Conservation (phyloP, 495 filamentous ascomycete genomes). For the Aspergillus leporis region DNA sequence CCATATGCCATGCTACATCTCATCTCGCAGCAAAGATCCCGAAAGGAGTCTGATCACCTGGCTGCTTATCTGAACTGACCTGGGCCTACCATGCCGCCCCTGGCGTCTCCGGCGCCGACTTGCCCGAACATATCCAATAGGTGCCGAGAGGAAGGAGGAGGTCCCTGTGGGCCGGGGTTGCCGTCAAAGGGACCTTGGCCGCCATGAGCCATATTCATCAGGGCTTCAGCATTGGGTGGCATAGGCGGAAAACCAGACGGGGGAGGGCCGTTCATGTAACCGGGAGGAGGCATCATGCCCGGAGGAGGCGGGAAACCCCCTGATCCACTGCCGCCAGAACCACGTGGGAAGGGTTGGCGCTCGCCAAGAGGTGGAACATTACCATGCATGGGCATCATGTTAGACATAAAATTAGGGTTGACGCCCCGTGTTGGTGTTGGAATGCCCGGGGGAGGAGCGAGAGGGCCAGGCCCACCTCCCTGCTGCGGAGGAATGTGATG, state of each 20-base stretch:
- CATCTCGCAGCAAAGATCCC: background rate
- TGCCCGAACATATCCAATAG: conserved; percentile 50
- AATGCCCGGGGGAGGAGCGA: conserved; percentile 51
- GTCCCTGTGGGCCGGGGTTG: conserved; percentile 39
- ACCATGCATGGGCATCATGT: conserved; percentile 48
- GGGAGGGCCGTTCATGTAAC: conserved; percentile 48
- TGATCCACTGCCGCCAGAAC: conserved; percentile 19
- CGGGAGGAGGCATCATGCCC: conserved; percentile 54
- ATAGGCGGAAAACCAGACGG: conserved; percentile 49
- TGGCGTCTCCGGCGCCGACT: conserved; percentile 35
- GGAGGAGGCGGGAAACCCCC: conserved; percentile 36
- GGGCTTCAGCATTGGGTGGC: conserved; percentile 44
- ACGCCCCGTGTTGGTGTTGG: conserved; percentile 40
- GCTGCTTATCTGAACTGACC: conserved; percentile 37
- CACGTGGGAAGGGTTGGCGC: conserved; percentile 44
- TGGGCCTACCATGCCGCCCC: conserved; percentile 45
- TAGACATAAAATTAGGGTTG: conserved; percentile 43
- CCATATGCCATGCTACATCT: background rate
- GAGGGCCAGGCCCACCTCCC: conserved; percentile 35
- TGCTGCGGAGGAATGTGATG: conserved; percentile 40
- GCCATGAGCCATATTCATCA: conserved; percentile 41
- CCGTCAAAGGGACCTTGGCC: conserved; percentile 41
- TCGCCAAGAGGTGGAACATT: conserved; percentile 37
- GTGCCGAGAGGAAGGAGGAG: conserved; percentile 45
- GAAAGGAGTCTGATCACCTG: background rate